Evolutionary conservation across 169 alveolate species (phyloP), one percentile per base, ranked within the genome.

Genomic region (Eimeria zaria): DNA sequence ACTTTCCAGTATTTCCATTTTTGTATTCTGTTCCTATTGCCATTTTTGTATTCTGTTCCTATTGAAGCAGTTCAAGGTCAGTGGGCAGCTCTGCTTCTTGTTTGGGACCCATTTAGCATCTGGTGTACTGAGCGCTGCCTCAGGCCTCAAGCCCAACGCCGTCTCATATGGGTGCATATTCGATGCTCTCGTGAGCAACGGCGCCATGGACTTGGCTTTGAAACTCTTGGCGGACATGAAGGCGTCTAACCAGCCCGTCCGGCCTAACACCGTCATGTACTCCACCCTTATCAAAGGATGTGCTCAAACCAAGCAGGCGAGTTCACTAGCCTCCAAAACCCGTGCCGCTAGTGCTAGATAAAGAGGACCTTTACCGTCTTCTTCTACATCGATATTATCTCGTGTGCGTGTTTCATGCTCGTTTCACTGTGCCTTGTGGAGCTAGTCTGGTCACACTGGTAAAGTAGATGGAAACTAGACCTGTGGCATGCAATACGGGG

Each of bases 131-230:
- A n/a, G 20, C 88, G 67, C 12, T 53, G 58, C 74, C 46, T 84
- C 58, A 98, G 99, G 80, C 91, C 96, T 89, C 60, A 67, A 95
- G 71, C 97, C 97, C 46, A 95, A 87, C 81, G 95, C 98, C 88
- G 98, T 99, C 20, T 97, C 98, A 24, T 99, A 98, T 89, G 99
- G 99, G 89, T 98, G 99, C 93, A 97, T 99, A 89, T 97, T 99
- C 88, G 99, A 99, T 95, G 99, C 99, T 8, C 98, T 99, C 90
- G 99, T 99, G 89, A 98, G 98, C 98, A 98, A 98, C 95, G 98
- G 98, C 71, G 95, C 98, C 74, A 97, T 99, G 55, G 99, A 98
- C 74, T 97, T 98, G 97, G 99, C 99, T 53, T 83, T 99, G 95
- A 97, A 95, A 85, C 97, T 99, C 85, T 97, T 99, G 60, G 97